phyloP scores from a whole-genome alignment of 2,329 filamentous ascomycete genomes.

The Ascochyta lentis region DNA sequence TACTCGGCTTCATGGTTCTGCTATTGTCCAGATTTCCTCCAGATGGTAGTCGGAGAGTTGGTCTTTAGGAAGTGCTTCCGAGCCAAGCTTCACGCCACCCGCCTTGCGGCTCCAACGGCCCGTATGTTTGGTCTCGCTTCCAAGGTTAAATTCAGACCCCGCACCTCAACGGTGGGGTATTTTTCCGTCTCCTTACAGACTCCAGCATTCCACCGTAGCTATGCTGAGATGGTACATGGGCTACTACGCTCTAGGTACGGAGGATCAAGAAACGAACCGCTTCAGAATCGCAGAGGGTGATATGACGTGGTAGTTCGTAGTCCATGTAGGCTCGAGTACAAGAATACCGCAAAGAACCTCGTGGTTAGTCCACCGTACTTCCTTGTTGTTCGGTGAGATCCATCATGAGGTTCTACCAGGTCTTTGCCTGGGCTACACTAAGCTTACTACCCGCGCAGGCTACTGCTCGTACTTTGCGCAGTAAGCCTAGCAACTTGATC shows the following conservation, averaged over 20 bases:
- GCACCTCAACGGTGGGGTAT: slow-evolving; percentile 18
- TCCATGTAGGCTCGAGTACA: neutral
- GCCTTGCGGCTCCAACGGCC: slow-evolving; percentile 3
- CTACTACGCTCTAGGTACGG: slow-evolving; percentile 1
- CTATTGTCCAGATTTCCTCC: slow-evolving; percentile 56
- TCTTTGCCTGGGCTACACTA: slow-evolving; percentile 4
- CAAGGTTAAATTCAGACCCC: slow-evolving; percentile 13
- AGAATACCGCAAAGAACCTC: neutral
- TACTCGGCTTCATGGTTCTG: slow-evolving; percentile 58
- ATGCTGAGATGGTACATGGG: neutral
- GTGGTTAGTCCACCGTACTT: neutral
- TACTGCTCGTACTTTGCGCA: slow-evolving; percentile 53
- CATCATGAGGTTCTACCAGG: slow-evolving; percentile 10
- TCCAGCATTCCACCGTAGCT: neutral
- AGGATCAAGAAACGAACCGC: slow-evolving; percentile 7
- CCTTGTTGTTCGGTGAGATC: neutral
- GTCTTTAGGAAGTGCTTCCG: slow-evolving; percentile 12
- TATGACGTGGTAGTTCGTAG: slow-evolving; percentile 4
- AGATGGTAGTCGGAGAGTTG: slow-evolving; percentile 40
- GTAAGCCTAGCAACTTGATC: slow-evolving; percentile 56
- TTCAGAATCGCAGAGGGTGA: neutral
- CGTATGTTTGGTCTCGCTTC: neutral
- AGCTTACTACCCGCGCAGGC: slow-evolving; percentile 4
- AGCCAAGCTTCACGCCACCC: slow-evolving; percentile 1
- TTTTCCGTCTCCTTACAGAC: slow-evolving; percentile 19